phyloP scores from a whole-genome alignment of 2,329 filamentous ascomycete species.

The Scedosporium minutisporum region DNA sequence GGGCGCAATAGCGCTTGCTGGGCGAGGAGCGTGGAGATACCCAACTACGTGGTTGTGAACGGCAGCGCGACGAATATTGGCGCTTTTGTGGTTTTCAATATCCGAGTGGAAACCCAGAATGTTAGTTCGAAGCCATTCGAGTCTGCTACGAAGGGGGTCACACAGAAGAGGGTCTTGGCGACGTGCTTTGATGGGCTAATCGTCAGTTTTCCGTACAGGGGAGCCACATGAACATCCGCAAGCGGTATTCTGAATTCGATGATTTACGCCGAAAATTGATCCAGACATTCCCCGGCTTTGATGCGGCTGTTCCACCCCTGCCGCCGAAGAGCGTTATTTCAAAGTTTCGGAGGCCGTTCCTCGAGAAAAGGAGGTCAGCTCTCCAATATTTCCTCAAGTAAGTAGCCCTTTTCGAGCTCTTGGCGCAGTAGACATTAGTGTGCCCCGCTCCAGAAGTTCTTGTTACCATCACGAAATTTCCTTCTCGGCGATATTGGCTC shows the following conservation, averaged over 20 bases:
- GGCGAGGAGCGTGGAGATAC: slow-evolving; percentile 53
- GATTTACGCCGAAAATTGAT: slow-evolving; percentile 65
- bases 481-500: background rate
- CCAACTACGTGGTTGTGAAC: slow-evolving; percentile 47
- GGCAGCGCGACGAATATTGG: slow-evolving; percentile 52
- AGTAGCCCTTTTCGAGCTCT: slow-evolving; percentile 18
- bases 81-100: slow-evolving; percentile 95
- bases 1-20: slow-evolving; percentile 50
- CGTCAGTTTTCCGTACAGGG: slow-evolving; percentile 32
- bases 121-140: slow-evolving; percentile 36
- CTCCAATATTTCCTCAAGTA: slow-evolving; percentile 92
- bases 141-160: background rate
- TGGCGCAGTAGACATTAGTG: background rate
- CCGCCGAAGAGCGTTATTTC: slow-evolving; percentile 88
- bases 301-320: slow-evolving; percentile 75
- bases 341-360: slow-evolving; percentile 73
- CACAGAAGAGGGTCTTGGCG: background rate
- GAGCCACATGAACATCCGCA: slow-evolving; percentile 51
- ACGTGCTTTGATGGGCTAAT: background rate
- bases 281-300: slow-evolving; percentile 73
- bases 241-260: slow-evolving; percentile 90
- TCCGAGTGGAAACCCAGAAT: slow-evolving; percentile 74
- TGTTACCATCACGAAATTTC: slow-evolving; percentile 11
- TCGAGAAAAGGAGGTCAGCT: slow-evolving; percentile 74
- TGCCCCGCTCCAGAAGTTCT: slow-evolving; percentile 11